These are phyloP conservation scores for Usnea hakonensis DNA, from an alignment of 495 filamentous ascomycete species.

Conservation along the genomic window DNA sequence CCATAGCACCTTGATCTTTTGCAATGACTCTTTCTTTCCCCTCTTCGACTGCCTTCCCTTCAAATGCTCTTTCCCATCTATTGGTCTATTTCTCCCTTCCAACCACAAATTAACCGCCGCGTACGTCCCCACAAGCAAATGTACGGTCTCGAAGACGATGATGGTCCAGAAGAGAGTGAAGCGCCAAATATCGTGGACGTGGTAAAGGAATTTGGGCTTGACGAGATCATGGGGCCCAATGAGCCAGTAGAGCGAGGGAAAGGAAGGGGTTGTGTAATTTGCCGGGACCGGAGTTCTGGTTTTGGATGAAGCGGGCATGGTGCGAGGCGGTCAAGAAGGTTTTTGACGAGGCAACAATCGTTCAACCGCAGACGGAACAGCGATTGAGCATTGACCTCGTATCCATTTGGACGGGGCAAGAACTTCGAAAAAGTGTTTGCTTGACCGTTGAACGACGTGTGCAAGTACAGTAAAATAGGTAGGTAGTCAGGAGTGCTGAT, in stretches of 20 bases:
- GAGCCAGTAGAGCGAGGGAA: slow-evolving; percentile 85
- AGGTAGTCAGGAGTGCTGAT: too few species aligned
- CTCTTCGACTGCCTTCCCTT: slow-evolving; percentile 40
- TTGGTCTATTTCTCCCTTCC: slow-evolving; percentile 7
- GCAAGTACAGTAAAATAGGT: too few species aligned
- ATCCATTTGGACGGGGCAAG: background rate
- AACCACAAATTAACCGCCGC: slow-evolving; percentile 62
- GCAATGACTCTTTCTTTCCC: slow-evolving; percentile 28
- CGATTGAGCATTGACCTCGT: background rate
- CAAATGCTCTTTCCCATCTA: slow-evolving; percentile 39
- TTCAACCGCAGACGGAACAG: background rate
- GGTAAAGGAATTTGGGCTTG: slow-evolving; percentile 62
- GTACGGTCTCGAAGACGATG: slow-evolving; percentile 39
- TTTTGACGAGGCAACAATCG: background rate
- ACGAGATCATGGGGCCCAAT: slow-evolving; percentile 42
- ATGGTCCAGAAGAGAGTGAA: slow-evolving; percentile 87
- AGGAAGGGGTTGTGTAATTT: slow-evolving; percentile 64
- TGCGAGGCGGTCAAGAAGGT: background rate
- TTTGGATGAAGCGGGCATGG: background rate
- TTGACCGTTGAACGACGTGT: background rate
- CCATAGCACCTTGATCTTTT: slow-evolving; percentile 45
- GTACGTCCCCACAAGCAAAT: slow-evolving; percentile 54
- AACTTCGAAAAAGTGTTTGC: background rate
- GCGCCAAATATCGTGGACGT: slow-evolving; percentile 75
- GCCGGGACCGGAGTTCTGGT: slow-evolving; percentile 48